phyloP scores from a whole-genome alignment of 2,329 filamentous ascomycete species.

The Trichophyton rubrum region DNA sequence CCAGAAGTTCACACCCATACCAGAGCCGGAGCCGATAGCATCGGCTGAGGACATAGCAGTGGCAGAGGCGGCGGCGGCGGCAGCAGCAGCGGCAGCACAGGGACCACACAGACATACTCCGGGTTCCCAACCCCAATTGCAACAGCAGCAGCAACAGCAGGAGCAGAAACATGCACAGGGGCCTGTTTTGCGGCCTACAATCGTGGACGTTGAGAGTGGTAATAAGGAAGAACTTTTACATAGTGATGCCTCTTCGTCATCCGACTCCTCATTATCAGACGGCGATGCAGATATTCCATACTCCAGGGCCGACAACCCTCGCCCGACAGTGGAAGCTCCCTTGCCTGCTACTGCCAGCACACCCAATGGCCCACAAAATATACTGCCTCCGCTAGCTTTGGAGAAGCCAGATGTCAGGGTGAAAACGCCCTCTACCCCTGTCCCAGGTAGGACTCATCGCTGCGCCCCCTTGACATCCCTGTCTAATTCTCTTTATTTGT shows the following conservation, averaged over 20 bases:
- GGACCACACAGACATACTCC: neutral
- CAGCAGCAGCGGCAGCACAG: neutral
- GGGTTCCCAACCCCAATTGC: neutral
- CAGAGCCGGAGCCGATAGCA: neutral
- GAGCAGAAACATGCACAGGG: neutral
- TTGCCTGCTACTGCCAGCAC: neutral
- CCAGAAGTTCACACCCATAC: constrained; percentile 1
- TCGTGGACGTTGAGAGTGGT: neutral
- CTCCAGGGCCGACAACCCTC: neutral
- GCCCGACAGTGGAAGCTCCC: neutral
- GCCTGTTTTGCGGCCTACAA: neutral
- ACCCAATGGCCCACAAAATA: neutral
- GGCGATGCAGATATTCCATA: neutral
- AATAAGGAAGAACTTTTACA: neutral
- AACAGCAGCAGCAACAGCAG: neutral
- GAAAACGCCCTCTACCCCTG: neutral
- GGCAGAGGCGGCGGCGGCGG: neutral
- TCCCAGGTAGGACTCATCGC: neutral
- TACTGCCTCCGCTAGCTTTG: neutral
- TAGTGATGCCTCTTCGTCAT: neutral
- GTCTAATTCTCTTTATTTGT: neutral
- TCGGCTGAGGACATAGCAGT: neutral
- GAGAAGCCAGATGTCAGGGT: neutral
- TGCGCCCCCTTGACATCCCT: neutral
- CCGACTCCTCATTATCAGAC: neutral